phyloP scores from a whole-genome alignment of 345 rosid species.

The Camelina laxa region DNA sequence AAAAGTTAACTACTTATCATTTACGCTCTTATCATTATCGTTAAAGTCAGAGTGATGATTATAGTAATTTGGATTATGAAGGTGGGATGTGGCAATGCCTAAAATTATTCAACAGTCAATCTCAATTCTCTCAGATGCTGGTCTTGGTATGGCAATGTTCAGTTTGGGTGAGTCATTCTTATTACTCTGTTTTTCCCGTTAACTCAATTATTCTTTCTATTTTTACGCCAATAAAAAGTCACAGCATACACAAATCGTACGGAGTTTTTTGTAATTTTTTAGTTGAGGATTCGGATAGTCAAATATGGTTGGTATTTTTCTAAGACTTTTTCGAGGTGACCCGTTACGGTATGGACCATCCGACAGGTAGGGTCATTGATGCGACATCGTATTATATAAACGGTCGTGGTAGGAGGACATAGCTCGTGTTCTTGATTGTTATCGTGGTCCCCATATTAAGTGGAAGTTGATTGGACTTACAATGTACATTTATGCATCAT shows the following conservation, averaged over 20 bases:
- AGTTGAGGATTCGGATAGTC: conserved; percentile 11
- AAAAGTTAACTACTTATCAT: background rate
- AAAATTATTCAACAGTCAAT: conserved; percentile 72
- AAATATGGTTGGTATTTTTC: conserved; percentile 7
- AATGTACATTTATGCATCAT: conserved; percentile 21
- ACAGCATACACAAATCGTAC: conserved; percentile 23
- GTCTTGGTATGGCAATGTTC: conserved; percentile 99
- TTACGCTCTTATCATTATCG: too few relatives aligned
- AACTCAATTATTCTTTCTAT: background rate
- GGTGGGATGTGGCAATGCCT: conserved; percentile 78
- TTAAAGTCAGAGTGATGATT: conserved; percentile 10
- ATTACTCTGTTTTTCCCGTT: background rate
- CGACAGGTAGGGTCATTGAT: conserved; percentile 42
- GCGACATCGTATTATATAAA: conserved; percentile 29
- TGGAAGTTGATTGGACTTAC: conserved; percentile 41
- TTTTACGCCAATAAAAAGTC: background rate
- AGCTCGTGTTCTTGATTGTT: conserved; percentile 45
- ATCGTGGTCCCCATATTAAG: conserved; percentile 40
- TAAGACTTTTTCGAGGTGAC: background rate
- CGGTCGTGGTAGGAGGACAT: conserved; percentile 34
- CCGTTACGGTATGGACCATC: conserved; percentile 32
- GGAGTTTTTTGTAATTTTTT: conserved; percentile 19
- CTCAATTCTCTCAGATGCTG: conserved; percentile 84
- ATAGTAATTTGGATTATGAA: background rate
- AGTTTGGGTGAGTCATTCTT: conserved; percentile 72